A percentile compares a stretch with the other conserved stretches of the same genome.
Evolutionary conservation across 2,329 filamentous ascomycete genomes (phyloP).

Genomic region (Fusarium pseudonygamai): DNA sequence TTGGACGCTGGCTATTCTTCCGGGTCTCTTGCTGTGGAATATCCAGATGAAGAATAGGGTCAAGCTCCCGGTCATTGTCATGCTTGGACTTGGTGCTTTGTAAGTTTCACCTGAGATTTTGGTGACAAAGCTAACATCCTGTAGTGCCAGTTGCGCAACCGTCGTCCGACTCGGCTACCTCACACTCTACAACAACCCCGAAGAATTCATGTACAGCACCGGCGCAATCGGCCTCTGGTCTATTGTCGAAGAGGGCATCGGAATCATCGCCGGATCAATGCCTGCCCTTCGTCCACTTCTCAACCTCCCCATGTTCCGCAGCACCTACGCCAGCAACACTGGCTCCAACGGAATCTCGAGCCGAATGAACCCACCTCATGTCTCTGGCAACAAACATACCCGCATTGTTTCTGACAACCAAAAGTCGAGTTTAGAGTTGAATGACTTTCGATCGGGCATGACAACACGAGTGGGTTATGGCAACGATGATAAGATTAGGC

Average conservation of each 20-base stretch:
- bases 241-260: slow-evolving; percentile 35
- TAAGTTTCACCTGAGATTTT: background rate
- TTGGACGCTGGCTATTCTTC: slow-evolving; percentile 39
- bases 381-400: background rate
- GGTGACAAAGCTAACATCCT: background rate
- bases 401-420: background rate
- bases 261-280: slow-evolving; percentile 40
- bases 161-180: slow-evolving; percentile 37
- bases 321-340: slow-evolving; percentile 16
- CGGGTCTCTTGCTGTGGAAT: slow-evolving; percentile 39
- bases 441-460: background rate
- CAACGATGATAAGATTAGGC: background rate
- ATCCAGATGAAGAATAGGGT: slow-evolving; percentile 40
- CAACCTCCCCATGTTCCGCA: slow-evolving; percentile 23
- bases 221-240: slow-evolving; percentile 40
- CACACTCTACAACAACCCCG: slow-evolving; percentile 31
- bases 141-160: slow-evolving; percentile 36
- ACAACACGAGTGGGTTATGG: background rate
- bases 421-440: background rate
- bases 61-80: slow-evolving; percentile 33
- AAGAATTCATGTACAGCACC: slow-evolving; percentile 37
- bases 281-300: slow-evolving; percentile 34
- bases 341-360: slow-evolving; percentile 2
- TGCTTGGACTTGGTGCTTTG: slow-evolving; percentile 38
- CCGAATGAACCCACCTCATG: background rate